phyloP scores from a whole-genome alignment of 495 filamentous ascomycete genomes.

The Mycothermus thermophilus region DNA sequence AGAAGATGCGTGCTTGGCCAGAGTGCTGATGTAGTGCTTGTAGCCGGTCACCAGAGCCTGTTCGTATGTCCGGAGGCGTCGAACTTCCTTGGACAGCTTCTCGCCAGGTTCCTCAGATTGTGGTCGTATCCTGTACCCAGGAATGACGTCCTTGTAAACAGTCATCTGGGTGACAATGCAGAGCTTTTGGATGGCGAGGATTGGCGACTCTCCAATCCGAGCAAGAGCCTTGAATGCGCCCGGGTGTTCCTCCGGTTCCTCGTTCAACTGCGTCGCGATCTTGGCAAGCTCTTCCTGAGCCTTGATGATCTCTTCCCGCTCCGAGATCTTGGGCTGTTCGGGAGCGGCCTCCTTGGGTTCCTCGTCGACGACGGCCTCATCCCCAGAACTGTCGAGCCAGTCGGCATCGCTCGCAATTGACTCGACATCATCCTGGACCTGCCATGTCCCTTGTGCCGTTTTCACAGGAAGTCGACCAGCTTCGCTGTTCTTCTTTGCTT shows the following conservation, averaged over 20 bases:
- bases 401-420: conserved; percentile 38
- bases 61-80: conserved; percentile 65
- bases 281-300: conserved; percentile 88
- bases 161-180: conserved; percentile 73
- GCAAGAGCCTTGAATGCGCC: conserved; percentile 63
- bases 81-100: conserved; percentile 86
- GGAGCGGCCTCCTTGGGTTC: conserved; percentile 24
- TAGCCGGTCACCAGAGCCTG: conserved; percentile 71
- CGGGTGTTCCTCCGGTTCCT: conserved; percentile 83
- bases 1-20: conserved; percentile 47
- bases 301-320: conserved; percentile 62
- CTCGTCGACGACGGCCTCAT: conserved; percentile 26
- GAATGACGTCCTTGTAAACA: conserved; percentile 92
- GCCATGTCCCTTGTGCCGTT: conserved; percentile 57
- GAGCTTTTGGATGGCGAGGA: conserved; percentile 66
- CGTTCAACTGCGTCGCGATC: conserved; percentile 68
- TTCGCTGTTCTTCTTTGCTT: conserved; percentile 40
- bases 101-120: conserved; percentile 54
- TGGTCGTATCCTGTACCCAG: conserved; percentile 86
- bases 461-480: conserved; percentile 62
- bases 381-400: conserved; percentile 38
- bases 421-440: conserved; percentile 36
- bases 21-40: conserved; percentile 62
- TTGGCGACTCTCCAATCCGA: conserved; percentile 53
- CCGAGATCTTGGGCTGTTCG: conserved; percentile 47